These are phyloP conservation scores for Aspergillus piperis DNA, from an alignment of 2,329 filamentous ascomycete species.

Conservation along the genomic window DNA sequence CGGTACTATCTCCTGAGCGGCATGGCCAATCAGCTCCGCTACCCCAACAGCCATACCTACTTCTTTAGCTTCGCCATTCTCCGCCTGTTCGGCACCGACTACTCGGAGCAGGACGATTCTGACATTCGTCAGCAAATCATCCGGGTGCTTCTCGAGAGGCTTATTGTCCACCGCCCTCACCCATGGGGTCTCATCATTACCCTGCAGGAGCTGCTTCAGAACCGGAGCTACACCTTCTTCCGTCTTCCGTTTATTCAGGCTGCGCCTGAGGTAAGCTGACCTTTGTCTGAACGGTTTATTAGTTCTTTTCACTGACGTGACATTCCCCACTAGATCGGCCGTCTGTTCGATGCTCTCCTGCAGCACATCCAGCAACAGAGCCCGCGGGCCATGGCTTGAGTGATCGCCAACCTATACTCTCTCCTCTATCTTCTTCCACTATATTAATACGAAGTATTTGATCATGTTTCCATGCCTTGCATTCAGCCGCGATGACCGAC, in stretches of 20 bases:
- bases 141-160: constrained; percentile 80
- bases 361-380: constrained; percentile 52
- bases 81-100: constrained; percentile 77
- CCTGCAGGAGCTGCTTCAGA: constrained; percentile 86
- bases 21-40: constrained; percentile 89
- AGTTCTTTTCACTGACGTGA: constrained; percentile 7
- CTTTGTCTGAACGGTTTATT: background rate
- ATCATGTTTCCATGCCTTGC: constrained; percentile 26
- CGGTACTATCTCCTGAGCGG: constrained; percentile 82
- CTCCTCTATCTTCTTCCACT: constrained; percentile 14
- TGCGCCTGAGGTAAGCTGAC: constrained; percentile 71
- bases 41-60: constrained; percentile 83
- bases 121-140: constrained; percentile 90
- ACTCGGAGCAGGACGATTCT: constrained; percentile 68
- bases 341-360: constrained; percentile 48
- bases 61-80: constrained; percentile 88
- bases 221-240: constrained; percentile 88
- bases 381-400: constrained; percentile 43
- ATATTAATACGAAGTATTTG: constrained; percentile 24
- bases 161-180: constrained; percentile 87
- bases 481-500: constrained; percentile 22
- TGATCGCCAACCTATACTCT: constrained; percentile 12
- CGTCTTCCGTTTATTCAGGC: constrained; percentile 89
- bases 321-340: constrained; percentile 38
- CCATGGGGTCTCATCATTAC: constrained; percentile 94